phyloP scores from a whole-genome alignment of 306 rosid species.

The Glycine tomentella region DNA sequence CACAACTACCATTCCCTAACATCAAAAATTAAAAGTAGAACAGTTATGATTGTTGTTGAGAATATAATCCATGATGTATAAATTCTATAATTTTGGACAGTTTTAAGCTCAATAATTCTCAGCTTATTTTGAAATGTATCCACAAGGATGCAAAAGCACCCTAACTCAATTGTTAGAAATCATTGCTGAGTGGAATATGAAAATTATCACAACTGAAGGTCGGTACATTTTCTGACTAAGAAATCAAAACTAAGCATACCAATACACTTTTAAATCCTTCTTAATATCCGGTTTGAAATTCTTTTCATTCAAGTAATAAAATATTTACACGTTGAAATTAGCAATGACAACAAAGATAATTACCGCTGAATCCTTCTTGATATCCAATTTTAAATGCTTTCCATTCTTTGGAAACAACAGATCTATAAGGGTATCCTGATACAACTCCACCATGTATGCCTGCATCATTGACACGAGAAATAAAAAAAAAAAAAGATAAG shows the following conservation, averaged over 20 bases:
- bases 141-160: not conserved
- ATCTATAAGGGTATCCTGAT: constrained; percentile 90
- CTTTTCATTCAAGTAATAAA: constrained; percentile 5
- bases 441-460: constrained; percentile 90
- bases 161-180: constrained; percentile 24
- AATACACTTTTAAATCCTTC: constrained; percentile 28
- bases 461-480: constrained; percentile 47
- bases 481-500: constrained; percentile 23
- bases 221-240: constrained; percentile 9
- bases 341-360: constrained; percentile 13
- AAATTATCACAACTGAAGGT: not conserved
- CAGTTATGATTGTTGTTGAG: constrained; percentile 21
- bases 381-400: constrained; percentile 71
- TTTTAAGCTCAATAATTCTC: not conserved
- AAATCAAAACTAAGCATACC: constrained; percentile 31
- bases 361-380: constrained; percentile 87
- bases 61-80: not conserved
- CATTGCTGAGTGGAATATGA: not conserved
- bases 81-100: constrained; percentile 9
- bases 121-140: constrained; percentile 21
- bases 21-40: constrained; percentile 45
- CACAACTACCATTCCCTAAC: constrained; percentile 90
- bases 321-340: not conserved
- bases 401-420: constrained; percentile 78
- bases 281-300: constrained; percentile 1